phyloP scores from a whole-genome alignment of 768 basidiomycete species.

The Amanita subjunquillea region DNA sequence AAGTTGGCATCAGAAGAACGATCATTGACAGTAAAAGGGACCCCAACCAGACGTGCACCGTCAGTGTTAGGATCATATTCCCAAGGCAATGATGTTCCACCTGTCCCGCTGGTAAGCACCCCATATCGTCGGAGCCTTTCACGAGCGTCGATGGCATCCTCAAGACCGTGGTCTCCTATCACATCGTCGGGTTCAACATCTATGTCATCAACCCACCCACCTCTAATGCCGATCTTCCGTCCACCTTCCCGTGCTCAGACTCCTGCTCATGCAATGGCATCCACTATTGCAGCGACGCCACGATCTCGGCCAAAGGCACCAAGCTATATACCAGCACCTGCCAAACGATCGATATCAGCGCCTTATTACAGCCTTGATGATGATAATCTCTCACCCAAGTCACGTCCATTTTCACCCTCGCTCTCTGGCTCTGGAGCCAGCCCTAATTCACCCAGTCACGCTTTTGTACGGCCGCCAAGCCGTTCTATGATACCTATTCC shows the following conservation, averaged over 20 bases:
- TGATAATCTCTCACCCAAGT: conserved; percentile 32
- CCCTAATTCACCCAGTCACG: conserved; percentile 27
- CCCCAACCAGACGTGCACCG: conserved; percentile 40
- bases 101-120: conserved; percentile 37
- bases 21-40: conserved; percentile 32
- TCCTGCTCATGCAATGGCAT: conserved; percentile 32
- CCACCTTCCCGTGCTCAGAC: conserved; percentile 55
- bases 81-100: conserved; percentile 24
- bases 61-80: conserved; percentile 34
- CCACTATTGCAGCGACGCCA: conserved; percentile 31
- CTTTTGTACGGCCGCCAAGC: conserved; percentile 66
- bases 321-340: conserved; percentile 65
- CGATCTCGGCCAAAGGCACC: conserved; percentile 73
- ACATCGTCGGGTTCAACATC: conserved; percentile 63
- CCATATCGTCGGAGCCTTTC: conserved; percentile 58
- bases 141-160: conserved; percentile 67
- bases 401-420: conserved; percentile 59
- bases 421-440: conserved; percentile 36
- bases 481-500: conserved; percentile 80
- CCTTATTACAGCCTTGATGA: conserved; percentile 36
- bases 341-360: conserved; percentile 38
- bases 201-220: conserved; percentile 35
- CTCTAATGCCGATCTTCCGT: conserved; percentile 28
- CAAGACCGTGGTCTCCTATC: conserved; percentile 72
- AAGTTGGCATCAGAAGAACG: conserved; percentile 52